Evolutionary conservation across 2,329 filamentous ascomycete genomes (phyloP), one percentile per base, ranked within the genome.

Genomic region (Ceratocystis papillata): DNA sequence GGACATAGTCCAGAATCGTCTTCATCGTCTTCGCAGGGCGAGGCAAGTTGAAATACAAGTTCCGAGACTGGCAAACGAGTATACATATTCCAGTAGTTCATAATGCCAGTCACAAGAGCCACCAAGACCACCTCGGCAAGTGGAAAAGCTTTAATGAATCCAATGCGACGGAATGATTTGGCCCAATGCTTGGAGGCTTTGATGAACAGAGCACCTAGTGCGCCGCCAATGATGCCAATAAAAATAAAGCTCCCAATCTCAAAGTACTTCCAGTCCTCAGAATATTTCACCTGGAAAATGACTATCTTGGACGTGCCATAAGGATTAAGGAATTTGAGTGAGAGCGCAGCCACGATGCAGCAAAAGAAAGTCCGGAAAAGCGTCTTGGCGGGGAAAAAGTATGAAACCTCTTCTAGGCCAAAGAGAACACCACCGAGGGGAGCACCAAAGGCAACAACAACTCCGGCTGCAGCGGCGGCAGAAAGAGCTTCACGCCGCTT

Each of bases 281-380:
- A 75, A 73, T 97, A 99, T 10, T 92, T 86, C 63, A 99, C 91
- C 74, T 97, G 86, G 74, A 99, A 99, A 72, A 97, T 82, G 71
- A 99, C 94, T 69, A 99, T 96, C 77, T 99, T 97, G 73, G 89
- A 86, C 0, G 92, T 97, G 37, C 93, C 93, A 71, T 97, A 99
- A 0, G 94, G 94, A 71, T 99, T 95, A 46, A 97, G 79, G 70
- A 96, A 96, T 72, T 96, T 96, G 70, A 99, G 79, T 1, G 92
- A 93, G 44, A 99, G 77, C 0, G 94, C 91, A 1, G 94, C 92
- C 41, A 88, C 87, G 71, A 97, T 97, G 75, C 93, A 97, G 78
- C 93, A 97, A 76, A 97, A 97, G 76, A 99, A 99, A 0, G 94
- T 97, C 64, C 94, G 82, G 78, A 99, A 99, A 7, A 99, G 82